A percentile compares a stretch with the other conserved stretches of the same genome.
phyloP scores from a whole-genome alignment of 2,329 filamentous ascomycete species.

The Penicillium sp. region DNA sequence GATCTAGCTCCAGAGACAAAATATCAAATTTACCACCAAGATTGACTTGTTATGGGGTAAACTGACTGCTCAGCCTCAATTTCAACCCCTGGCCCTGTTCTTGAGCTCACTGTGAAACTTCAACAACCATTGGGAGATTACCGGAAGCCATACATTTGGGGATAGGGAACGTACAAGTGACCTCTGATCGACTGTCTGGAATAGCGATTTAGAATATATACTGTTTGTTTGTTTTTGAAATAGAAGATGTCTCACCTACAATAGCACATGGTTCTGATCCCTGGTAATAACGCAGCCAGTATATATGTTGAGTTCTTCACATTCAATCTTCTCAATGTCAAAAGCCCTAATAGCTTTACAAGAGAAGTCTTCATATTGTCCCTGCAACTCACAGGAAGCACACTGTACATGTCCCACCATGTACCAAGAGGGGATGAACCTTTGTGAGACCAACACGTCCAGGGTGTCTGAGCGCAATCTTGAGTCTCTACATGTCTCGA shows the following conservation, averaged over 20 bases:
- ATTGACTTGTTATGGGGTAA: neutral
- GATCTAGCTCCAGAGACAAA: neutral
- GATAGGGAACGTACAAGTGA: neutral
- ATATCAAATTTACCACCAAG: no score
- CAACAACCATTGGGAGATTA: constrained; percentile 14
- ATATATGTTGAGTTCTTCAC: neutral
- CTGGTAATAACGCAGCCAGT: no score
- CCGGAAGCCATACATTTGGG: constrained; percentile 2
- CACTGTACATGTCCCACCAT: neutral
- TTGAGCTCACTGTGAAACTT: constrained; percentile 13
- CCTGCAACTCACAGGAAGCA: neutral
- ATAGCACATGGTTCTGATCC: neutral
- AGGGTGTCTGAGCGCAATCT: neutral
- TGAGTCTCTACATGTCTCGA: neutral
- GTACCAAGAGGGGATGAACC: constrained; percentile 2
- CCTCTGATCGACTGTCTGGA: neutral
- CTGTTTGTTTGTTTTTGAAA: no score
- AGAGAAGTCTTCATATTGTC: neutral
- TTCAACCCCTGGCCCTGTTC: constrained; percentile 3
- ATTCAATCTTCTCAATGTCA: neutral
- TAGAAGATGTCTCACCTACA: no score
- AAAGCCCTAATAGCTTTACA: no score
- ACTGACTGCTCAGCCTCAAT: neutral
- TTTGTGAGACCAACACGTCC: neutral
- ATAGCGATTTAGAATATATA: neutral